Evolutionary conservation across 2,329 filamentous ascomycete genomes (phyloP).

Genomic region (Diaporthe vaccinii): DNA sequence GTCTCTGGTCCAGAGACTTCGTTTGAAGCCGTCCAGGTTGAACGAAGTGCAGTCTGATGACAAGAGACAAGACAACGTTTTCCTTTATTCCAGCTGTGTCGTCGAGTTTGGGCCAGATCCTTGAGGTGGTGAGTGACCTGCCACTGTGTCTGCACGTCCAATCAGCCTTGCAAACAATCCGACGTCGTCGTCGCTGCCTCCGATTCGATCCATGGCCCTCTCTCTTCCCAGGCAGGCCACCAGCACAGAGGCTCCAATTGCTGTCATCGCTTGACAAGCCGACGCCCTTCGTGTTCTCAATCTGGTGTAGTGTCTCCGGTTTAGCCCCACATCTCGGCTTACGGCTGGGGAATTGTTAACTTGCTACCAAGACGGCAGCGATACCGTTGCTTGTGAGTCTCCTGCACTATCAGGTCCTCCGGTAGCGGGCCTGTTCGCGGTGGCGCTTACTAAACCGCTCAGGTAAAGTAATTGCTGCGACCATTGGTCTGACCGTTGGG

Average conservation of each 20-base stretch:
- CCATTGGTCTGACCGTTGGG: neutral
- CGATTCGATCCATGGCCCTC: slow-evolving; percentile 27
- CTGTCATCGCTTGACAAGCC: slow-evolving; percentile 33
- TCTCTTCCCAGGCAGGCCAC: neutral
- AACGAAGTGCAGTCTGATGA: neutral
- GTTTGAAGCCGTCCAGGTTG: slow-evolving; percentile 14
- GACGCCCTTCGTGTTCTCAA: slow-evolving; percentile 32
- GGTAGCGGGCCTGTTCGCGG: slow-evolving; percentile 31
- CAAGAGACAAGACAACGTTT: slow-evolving; percentile 23
- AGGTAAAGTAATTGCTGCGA: neutral
- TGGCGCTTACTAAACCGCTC: slow-evolving; percentile 21
- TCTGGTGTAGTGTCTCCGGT: slow-evolving; percentile 29
- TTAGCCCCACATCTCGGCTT: slow-evolving; percentile 31
- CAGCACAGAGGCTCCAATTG: slow-evolving; percentile 10
- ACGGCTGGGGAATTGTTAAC: slow-evolving; percentile 17
- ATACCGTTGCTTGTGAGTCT: neutral
- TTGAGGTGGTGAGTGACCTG: slow-evolving; percentile 12
- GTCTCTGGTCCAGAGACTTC: neutral
- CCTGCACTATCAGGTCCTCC: slow-evolving; percentile 16
- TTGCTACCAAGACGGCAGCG: slow-evolving; percentile 21
- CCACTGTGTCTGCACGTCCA: slow-evolving; percentile 2
- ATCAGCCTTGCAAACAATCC: slow-evolving; percentile 29
- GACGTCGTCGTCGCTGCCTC: slow-evolving; percentile 36
- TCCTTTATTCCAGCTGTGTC: slow-evolving; percentile 30
- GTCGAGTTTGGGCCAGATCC: slow-evolving; percentile 5